Conservation (phyloP, 495 filamentous ascomycete species). For the Tuber borchii region DNA sequence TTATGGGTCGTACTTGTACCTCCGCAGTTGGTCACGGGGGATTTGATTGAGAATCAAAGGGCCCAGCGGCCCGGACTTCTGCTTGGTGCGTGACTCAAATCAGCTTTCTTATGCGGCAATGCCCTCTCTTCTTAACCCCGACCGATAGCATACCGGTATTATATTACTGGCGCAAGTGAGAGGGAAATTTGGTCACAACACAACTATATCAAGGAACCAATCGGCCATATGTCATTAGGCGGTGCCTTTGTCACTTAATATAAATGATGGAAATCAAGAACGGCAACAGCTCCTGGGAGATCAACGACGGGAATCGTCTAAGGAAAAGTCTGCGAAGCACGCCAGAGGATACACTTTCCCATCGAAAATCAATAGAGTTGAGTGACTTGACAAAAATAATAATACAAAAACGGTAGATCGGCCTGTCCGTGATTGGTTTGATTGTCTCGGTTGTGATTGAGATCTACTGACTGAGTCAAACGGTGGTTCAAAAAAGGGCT, state of each 20-base stretch:
- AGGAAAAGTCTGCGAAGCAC: background rate
- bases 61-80: background rate
- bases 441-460: background rate
- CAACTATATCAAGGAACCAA: too few species aligned
- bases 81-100: background rate
- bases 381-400: too few species aligned
- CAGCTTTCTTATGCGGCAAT: background rate
- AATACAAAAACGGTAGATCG: too few species aligned
- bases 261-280: too few species aligned
- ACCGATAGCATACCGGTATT: too few species aligned
- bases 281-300: background rate
- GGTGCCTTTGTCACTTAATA: too few species aligned
- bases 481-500: background rate
- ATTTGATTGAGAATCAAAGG: background rate
- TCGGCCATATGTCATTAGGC: too few species aligned
- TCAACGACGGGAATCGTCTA: background rate
- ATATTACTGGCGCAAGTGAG: too few species aligned
- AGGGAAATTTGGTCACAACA: too few species aligned
- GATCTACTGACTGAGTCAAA: background rate
- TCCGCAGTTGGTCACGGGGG: background rate
- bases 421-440: background rate
- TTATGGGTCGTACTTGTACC: too few species aligned
- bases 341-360: background rate
- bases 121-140: too few species aligned
- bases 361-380: background rate